Percentiles rank a stretch among this genome's conserved stretches.
phyloP scores from a whole-genome alignment of 208 protist genomes.

The Leishmania mexicana region DNA sequence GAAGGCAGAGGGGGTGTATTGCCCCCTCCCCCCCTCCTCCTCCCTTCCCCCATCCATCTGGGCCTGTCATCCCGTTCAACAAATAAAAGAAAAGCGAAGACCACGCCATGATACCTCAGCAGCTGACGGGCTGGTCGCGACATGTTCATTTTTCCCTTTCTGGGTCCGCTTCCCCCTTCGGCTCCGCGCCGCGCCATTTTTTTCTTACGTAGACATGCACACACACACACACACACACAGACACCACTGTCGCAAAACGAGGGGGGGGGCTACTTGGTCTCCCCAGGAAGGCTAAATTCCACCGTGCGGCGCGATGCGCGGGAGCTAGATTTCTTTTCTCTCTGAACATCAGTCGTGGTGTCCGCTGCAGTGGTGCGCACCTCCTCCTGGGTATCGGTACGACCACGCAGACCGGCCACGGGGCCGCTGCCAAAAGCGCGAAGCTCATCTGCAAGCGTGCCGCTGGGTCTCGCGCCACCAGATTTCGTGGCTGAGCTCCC shows the following conservation, averaged over 20 bases:
- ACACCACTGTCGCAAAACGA: neutral
- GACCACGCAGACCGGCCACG: neutral
- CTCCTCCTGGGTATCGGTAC: neutral
- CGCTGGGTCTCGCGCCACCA: neutral
- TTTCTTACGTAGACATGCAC: neutral
- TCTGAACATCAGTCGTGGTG: neutral
- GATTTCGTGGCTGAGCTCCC: neutral
- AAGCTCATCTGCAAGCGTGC: conserved; percentile 15
- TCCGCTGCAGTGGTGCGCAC: neutral
- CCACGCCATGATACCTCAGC: neutral
- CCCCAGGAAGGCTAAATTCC: conserved; percentile 16
- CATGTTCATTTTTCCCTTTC: neutral
- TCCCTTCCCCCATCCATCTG: neutral
- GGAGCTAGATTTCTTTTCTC: conserved; percentile 1
- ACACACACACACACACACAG: neutral
- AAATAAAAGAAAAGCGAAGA: neutral
- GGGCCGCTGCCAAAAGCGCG: neutral
- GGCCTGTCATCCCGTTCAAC: neutral
- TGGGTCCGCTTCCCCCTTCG: neutral
- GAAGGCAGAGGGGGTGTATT: neutral
- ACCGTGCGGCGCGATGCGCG: conserved; percentile 17
- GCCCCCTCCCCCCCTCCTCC: neutral
- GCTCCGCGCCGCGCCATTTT: neutral
- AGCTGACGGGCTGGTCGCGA: neutral
- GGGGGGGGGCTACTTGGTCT: neutral